Conservation (phyloP, 164 flowering plant genomes). For the Tetrastigma voinierianum region DNA sequence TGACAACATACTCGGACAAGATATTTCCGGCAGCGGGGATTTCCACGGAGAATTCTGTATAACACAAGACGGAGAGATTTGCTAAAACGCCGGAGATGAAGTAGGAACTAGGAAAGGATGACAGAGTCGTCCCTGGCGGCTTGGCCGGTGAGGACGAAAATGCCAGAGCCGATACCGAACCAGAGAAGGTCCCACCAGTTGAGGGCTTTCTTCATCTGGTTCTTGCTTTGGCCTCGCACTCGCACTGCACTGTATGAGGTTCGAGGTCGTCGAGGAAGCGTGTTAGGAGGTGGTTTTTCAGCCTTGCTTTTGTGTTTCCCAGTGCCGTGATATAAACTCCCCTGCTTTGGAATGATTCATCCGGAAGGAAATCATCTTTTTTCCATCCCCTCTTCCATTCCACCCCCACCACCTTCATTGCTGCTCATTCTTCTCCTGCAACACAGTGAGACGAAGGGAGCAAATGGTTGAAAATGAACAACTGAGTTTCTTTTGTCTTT, state of each 20-base stretch:
- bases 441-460: too few species aligned
- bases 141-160: slow-evolving; percentile 53
- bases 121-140: slow-evolving; percentile 47
- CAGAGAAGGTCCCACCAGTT: slow-evolving; percentile 54
- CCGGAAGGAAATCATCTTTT: slow-evolving; percentile 46
- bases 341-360: slow-evolving; percentile 46
- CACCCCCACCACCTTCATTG: slow-evolving; percentile 3
- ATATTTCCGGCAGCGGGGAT: slow-evolving; percentile 50
- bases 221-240: slow-evolving; percentile 32
- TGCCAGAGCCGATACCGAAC: slow-evolving; percentile 52
- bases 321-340: slow-evolving; percentile 31
- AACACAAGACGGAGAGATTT: slow-evolving; percentile 44
- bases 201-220: slow-evolving; percentile 45
- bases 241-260: slow-evolving; percentile 25
- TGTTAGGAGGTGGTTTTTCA: slow-evolving; percentile 32
- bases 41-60: slow-evolving; percentile 52
- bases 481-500: too few species aligned
- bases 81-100: slow-evolving; percentile 38
- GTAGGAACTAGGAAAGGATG: slow-evolving; percentile 37
- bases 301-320: slow-evolving; percentile 22
- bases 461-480: too few species aligned
- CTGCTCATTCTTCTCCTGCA: not conserved
- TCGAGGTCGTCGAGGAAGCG: slow-evolving; percentile 39
- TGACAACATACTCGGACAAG: slow-evolving; percentile 35
- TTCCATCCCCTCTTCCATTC: slow-evolving; percentile 14